Conservation (phyloP, 352 stramenopile species). For the Phytophthora pinifolia region DNA sequence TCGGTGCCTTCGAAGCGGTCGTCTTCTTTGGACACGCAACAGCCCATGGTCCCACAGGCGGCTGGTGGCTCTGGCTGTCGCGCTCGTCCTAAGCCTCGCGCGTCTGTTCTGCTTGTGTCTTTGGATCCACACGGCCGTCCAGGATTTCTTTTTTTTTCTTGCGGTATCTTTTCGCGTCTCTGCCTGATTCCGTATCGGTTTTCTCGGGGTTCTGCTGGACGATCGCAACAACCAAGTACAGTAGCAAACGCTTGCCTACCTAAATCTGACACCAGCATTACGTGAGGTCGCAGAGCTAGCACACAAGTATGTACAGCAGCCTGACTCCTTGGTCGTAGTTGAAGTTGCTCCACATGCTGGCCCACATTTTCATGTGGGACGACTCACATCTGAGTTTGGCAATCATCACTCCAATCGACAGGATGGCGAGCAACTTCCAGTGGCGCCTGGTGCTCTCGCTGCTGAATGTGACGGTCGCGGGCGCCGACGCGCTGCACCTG, state of each 20-base stretch:
- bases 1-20: conserved; percentile 59
- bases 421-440: neutral
- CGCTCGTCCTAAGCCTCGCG: conserved; percentile 6
- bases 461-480: conserved; percentile 8
- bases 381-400: neutral
- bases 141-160: conserved; percentile 19
- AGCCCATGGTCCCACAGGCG: conserved; percentile 48
- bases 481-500: conserved; percentile 5
- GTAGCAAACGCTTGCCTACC: neutral
- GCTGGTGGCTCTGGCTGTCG: neutral
- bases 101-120: conserved; percentile 20
- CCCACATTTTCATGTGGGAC: neutral
- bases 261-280: no score
- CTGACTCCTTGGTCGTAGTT: no score
- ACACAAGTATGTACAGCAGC: no score
- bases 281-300: no score
- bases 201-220: conserved; percentile 15
- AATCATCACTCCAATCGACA: neutral
- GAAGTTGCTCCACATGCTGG: neutral
- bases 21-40: conserved; percentile 67
- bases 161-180: conserved; percentile 1
- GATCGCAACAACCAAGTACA: neutral
- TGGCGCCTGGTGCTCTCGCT: conserved; percentile 8
- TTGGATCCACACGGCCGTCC: neutral
- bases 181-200: conserved; percentile 22